Base-by-base conservation (phyloP, 805 yeast species). In the Kazachstania taianensis region DNA sequence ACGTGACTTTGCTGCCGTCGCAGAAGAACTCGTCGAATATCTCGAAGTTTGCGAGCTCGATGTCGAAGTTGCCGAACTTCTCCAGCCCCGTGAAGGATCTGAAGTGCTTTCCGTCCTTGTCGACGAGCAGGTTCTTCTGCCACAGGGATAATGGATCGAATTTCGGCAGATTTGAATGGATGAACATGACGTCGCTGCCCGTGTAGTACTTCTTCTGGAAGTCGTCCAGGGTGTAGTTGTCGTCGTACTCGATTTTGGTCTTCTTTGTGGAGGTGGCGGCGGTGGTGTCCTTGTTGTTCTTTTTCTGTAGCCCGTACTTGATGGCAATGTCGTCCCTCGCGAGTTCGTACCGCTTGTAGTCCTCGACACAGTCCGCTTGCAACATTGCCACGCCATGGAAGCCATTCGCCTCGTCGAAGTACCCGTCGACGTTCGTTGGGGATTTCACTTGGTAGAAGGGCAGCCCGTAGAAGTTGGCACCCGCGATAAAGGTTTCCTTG, bases 371-470 rank as follows among this genome's bases (percentile, higher is more conserved):
- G 50, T 79, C 75, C 43, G 65, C 73, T 53, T 83, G 94, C 7
- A 81, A 78, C 89, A 83, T 82, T 4, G 82, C 84, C 9, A 78
- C 72, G 15, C 89, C 89, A 16, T 65, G 56, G 52, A 73, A 79
- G 5, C 27, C 26, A 13, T 10, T 13, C 3, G 41, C 37, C 26
- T 38, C 41, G 18, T 41, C 45, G 39, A 55, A 54, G 45, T 62
- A 61, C 4, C 74, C 73, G 35, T 66, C 58, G 3, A 67, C 60
- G 13, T 54, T 53, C 1, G 64, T 58, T 18, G 53, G 52, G 1
- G 59, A 50, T 41, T 57, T 56, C 4, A 70, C 66, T 52, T 76
- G 83, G 50, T 66, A 70, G 55, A 62, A 73, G 5, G 47, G 49
- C 47, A 70, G 48, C 1, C 64, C 80, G 29, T 69, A 66, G 9